Evolutionary conservation across 2,329 filamentous ascomycete genomes (phyloP).

Genomic region (Microascus cirrosus): DNA sequence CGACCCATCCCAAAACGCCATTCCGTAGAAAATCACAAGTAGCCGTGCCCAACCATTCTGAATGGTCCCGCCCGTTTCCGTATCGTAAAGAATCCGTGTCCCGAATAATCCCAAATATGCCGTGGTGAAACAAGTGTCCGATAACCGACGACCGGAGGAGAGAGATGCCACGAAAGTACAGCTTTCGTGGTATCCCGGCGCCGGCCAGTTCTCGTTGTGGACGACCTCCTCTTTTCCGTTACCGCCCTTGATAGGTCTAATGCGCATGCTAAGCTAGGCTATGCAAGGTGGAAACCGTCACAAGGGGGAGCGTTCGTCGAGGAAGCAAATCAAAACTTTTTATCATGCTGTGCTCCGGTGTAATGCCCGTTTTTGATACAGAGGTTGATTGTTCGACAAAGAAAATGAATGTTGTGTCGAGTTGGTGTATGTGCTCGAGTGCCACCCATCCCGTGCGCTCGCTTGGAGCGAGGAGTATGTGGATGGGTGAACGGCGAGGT

Average conservation of each 20-base stretch:
- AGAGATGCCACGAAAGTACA: no score
- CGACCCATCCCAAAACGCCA: not conserved
- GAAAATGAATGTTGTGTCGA: constrained; percentile 4
- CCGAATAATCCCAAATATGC: not conserved
- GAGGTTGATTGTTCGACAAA: constrained; percentile 14
- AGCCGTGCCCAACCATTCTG: not conserved
- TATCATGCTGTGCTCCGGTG: constrained; percentile 38
- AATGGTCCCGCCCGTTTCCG: not conserved
- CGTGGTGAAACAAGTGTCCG: not conserved
- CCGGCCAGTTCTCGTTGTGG: not conserved
- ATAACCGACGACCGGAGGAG: not conserved
- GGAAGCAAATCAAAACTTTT: constrained; percentile 16
- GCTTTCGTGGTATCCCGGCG: no score
- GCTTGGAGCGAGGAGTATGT: not conserved
- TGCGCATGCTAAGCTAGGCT: not conserved
- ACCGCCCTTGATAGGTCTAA: not conserved
- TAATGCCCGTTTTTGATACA: constrained; percentile 33
- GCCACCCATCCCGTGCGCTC: not conserved
- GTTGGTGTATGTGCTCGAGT: not conserved
- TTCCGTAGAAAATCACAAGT: not conserved
- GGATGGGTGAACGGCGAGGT: not conserved
- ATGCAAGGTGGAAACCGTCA: not conserved
- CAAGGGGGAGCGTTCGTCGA: not conserved
- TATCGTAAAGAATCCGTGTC: not conserved
- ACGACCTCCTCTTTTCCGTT: not conserved